Conservation (phyloP, 495 filamentous ascomycete genomes). For the Aspergillus asperescens region DNA sequence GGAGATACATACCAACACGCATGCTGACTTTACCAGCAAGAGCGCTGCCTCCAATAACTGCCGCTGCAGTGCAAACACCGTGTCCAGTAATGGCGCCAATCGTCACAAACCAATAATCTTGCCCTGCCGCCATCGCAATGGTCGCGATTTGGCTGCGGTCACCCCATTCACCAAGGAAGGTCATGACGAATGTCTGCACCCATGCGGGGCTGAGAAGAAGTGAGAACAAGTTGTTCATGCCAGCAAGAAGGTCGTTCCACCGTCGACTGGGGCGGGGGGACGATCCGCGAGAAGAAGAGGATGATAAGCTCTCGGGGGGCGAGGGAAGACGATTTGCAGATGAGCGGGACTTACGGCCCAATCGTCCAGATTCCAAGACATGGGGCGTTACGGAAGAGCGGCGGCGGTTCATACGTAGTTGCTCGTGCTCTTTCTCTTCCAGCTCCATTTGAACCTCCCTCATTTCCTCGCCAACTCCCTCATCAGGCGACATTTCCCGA, state of each 20-base stretch:
- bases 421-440: constrained; percentile 81
- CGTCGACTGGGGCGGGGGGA: constrained; percentile 45
- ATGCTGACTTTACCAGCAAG: constrained; percentile 93
- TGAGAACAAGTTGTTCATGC: constrained; percentile 80
- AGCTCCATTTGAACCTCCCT: constrained; percentile 93
- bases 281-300: constrained; percentile 52
- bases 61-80: constrained; percentile 80
- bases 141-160: constrained; percentile 97
- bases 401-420: constrained; percentile 48
- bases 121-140: constrained; percentile 96
- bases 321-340: constrained; percentile 48
- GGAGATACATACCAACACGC: constrained; percentile 76
- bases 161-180: constrained; percentile 96
- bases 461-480: constrained; percentile 93
- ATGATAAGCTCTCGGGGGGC: constrained; percentile 50
- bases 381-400: constrained; percentile 51
- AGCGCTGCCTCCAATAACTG: constrained; percentile 89
- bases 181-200: constrained; percentile 99
- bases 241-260: constrained; percentile 44
- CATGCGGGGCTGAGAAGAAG: constrained; percentile 89
- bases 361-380: constrained; percentile 44
- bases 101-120: constrained; percentile 99
- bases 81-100: constrained; percentile 84
- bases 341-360: constrained; percentile 43
- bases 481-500: constrained; percentile 76